Evolutionary conservation across 768 basidiomycete species (phyloP), one percentile per base, ranked within the genome.

Genomic region (Lyophyllum atratum): DNA sequence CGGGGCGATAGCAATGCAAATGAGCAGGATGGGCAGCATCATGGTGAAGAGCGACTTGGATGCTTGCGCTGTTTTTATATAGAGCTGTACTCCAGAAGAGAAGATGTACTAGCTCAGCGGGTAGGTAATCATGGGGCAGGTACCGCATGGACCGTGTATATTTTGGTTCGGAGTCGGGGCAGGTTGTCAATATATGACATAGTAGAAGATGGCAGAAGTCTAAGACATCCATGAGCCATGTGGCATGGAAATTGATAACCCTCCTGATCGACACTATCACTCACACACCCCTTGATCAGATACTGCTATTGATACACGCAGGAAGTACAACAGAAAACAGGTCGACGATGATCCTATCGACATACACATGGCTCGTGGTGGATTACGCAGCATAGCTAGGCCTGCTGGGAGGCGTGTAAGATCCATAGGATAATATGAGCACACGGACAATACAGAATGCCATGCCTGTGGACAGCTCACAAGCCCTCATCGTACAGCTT

Each of bases 401-500:
- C n/a, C n/a, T n/a, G n/a, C n/a, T n/a, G n/a, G n/a, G n/a, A n/a
- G n/a, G n/a, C n/a, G n/a, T n/a, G n/a, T n/a, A n/a, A n/a, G n/a
- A n/a, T n/a, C n/a, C n/a, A n/a, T n/a, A n/a, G n/a, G n/a, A n/a
- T n/a, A n/a, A n/a, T n/a, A n/a, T n/a, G n/a, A n/a, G n/a, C n/a
- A n/a, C n/a, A n/a, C n/a, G n/a, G n/a, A n/a, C 29, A 31, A 11
- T 39, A 15, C 17, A 42, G n/a, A 39, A 37, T 17, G 49, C 21
- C 15, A 19, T 15, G 49, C n/a, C 10, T 21, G 37, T 42, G 21
- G 19, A 2, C 19, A n/a, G 1, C 25, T 78, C 74, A 97, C 66
- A 95, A 72, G 11, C 96, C 96, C 68, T 97, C 93, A 56, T 98
- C 91, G 63, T 95, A 93, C 74, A 99, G 72, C 74, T 93, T 96